Evolutionary conservation across 441 rosid species (phyloP).

Genomic region (Brassica hybrid): DNA sequence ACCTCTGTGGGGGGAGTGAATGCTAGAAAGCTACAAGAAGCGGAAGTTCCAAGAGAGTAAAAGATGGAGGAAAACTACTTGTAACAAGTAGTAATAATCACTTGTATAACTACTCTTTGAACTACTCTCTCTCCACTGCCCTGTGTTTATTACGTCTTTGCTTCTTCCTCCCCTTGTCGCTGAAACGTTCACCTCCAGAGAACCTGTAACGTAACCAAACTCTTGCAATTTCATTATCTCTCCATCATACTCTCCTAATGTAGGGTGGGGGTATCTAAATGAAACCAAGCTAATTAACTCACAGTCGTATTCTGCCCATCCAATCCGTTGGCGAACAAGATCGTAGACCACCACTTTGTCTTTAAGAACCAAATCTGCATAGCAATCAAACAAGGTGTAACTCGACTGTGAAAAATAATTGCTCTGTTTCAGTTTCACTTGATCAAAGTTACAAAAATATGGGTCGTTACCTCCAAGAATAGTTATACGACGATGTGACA

Average conservation of each 20-base stretch:
- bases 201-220: constrained; percentile 51
- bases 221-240: constrained; percentile 5
- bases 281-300: constrained; percentile 41
- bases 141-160: constrained; percentile 66
- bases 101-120: constrained; percentile 2
- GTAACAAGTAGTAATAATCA: constrained; percentile 5
- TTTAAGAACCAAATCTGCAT: constrained; percentile 86
- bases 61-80: neutral
- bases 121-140: constrained; percentile 55
- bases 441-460: neutral
- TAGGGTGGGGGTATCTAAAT: neutral
- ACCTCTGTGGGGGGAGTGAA: constrained; percentile 9
- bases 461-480: constrained; percentile 81
- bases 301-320: constrained; percentile 96
- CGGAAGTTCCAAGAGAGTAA: neutral
- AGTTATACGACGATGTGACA: constrained; percentile 71
- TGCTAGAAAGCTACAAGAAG: constrained; percentile 26
- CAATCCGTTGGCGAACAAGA: constrained; percentile 76
- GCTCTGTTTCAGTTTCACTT: neutral
- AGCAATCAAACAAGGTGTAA: constrained; percentile 1
- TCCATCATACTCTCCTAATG: constrained; percentile 1
- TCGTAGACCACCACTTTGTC: constrained; percentile 93
- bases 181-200: constrained; percentile 76
- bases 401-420: neutral
- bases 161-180: constrained; percentile 55